Conservation (phyloP, 1,284 basidiomycete genomes). For the Meira nashicola region DNA sequence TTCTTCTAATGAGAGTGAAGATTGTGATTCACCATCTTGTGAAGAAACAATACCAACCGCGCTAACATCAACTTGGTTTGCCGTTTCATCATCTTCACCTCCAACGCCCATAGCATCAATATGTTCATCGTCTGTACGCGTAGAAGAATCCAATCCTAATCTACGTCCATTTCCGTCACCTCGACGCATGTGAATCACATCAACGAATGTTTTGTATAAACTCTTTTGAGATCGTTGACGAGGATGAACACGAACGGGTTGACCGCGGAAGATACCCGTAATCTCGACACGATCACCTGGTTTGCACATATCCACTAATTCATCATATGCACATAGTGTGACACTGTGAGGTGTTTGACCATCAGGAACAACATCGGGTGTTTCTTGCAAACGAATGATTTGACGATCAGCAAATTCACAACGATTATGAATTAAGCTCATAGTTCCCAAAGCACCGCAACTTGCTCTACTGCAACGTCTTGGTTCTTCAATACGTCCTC, state of each 20-base stretch:
- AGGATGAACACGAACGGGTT: slow-evolving; percentile 88
- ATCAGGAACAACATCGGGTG: slow-evolving; percentile 93
- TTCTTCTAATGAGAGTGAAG: slow-evolving; percentile 57
- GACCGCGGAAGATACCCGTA: slow-evolving; percentile 89
- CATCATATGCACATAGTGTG: slow-evolving; percentile 90
- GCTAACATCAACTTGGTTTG: slow-evolving; percentile 25
- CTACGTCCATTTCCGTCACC: slow-evolving; percentile 60
- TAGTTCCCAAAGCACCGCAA: slow-evolving; percentile 78
- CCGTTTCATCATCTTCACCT: slow-evolving; percentile 58
- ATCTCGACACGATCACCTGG: slow-evolving; percentile 88
- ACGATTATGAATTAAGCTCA: slow-evolving; percentile 93
- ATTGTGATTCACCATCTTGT: slow-evolving; percentile 1
- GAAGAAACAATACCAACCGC: not conserved
- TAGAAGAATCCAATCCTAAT: slow-evolving; percentile 75
- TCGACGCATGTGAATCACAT: slow-evolving; percentile 85
- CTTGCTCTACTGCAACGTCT: slow-evolving; percentile 84
- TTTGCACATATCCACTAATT: slow-evolving; percentile 88
- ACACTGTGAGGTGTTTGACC: slow-evolving; percentile 98
- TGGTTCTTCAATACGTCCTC: slow-evolving; percentile 91
- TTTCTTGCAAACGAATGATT: slow-evolving; percentile 90
- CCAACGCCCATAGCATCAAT: slow-evolving; percentile 75
- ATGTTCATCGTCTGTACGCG: slow-evolving; percentile 57
- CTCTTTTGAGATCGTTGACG: slow-evolving; percentile 86
- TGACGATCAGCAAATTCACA: slow-evolving; percentile 93
- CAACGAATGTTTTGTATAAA: slow-evolving; percentile 93